phyloP scores from a whole-genome alignment of 371 early-diverging fungal species.

The Gilbertella persicaria region DNA sequence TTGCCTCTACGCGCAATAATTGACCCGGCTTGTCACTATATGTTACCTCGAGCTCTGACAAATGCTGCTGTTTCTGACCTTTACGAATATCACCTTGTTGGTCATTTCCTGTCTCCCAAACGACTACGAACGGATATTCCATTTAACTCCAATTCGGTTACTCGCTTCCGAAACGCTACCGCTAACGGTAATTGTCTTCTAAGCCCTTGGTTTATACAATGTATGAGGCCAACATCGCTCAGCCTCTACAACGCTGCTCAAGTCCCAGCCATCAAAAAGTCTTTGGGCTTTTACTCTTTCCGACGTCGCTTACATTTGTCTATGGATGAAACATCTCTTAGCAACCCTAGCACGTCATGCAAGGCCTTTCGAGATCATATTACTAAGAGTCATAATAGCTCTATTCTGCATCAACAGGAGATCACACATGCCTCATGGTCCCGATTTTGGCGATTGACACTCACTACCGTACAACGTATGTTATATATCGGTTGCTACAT shows the following conservation, averaged over 20 bases:
- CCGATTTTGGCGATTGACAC: not conserved
- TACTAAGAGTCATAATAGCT: not conserved
- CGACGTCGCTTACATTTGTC: not conserved
- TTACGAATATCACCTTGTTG: not conserved
- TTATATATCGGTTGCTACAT: slow-evolving; percentile 4
- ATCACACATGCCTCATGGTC: not conserved
- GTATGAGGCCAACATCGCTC: not conserved
- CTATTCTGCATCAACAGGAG: not conserved
- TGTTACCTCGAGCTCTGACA: not conserved
- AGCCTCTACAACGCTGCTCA: not conserved
- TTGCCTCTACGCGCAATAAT: not conserved
- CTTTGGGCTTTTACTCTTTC: too few relatives aligned
- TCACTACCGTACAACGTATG: slow-evolving; percentile 1
- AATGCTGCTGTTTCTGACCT: not conserved
- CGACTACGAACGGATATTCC: not conserved
- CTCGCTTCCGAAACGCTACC: not conserved
- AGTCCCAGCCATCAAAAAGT: not conserved
- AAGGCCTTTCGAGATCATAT: not conserved
- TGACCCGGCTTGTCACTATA: not conserved
- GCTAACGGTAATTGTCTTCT: not conserved
- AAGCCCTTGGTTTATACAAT: not conserved
- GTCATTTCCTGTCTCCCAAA: not conserved
- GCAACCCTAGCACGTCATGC: not conserved
- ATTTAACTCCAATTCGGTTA: not conserved
- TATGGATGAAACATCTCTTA: not conserved